These are phyloP conservation scores for Alternaria sp. DNA, from an alignment of 2,329 filamentous ascomycete species.

Conservation along the genomic window DNA sequence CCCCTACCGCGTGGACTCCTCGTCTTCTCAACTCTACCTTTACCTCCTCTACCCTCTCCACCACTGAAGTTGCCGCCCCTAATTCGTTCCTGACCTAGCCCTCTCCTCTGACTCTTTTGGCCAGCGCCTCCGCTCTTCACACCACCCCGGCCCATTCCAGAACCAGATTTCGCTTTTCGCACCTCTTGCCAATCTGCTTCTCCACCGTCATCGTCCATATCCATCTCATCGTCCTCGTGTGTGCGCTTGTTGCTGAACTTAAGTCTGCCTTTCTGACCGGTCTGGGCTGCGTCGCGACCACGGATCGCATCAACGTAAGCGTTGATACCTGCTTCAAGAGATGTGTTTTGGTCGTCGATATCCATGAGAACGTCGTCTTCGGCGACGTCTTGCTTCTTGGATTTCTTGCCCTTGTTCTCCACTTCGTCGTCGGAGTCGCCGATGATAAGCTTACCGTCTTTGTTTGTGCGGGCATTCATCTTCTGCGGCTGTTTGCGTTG, in stretches of 20 bases:
- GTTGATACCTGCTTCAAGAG: conserved; percentile 63
- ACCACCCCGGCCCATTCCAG: conserved; percentile 40
- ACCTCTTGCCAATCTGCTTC: conserved; percentile 44
- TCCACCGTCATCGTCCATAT: conserved; percentile 55
- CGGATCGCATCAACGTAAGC: conserved; percentile 69
- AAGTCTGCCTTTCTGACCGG: conserved; percentile 67
- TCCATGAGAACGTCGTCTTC: conserved; percentile 67
- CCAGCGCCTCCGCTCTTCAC: conserved; percentile 31
- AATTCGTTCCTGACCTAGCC: conserved; percentile 50
- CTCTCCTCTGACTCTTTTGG: conserved; percentile 43
- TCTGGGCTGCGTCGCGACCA: conserved; percentile 65
- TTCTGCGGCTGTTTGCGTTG: conserved; percentile 61
- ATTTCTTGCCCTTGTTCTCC: conserved; percentile 38
- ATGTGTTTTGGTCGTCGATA: conserved; percentile 57
- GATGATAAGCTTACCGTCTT: conserved; percentile 83
- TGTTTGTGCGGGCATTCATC: conserved; percentile 62
- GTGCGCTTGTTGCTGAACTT: conserved; percentile 65
- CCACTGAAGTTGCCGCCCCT: conserved; percentile 37
- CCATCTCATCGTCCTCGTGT: conserved; percentile 57
- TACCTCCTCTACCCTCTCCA: conserved; percentile 30
- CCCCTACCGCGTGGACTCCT: conserved; percentile 20
- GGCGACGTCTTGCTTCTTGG: conserved; percentile 48
- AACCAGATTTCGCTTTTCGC: conserved; percentile 50
- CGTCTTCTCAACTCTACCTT: conserved; percentile 23
- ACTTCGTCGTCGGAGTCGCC: conserved; percentile 60